These are phyloP conservation scores for Phaffia rhodozyma DNA, from an alignment of 1,284 basidiomycete species.

Conservation along the genomic window DNA sequence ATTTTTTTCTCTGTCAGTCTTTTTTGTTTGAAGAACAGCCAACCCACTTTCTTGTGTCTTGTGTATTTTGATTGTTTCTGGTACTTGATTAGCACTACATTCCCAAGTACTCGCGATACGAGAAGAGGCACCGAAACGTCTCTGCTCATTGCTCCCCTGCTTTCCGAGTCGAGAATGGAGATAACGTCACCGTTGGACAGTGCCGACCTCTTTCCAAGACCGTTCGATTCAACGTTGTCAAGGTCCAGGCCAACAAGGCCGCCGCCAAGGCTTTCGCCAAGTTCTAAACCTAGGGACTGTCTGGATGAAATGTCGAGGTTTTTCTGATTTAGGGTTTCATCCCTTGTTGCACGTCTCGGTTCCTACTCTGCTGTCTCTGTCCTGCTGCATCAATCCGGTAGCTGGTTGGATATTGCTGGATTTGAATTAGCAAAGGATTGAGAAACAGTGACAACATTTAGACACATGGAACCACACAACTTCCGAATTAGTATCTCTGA, in stretches of 20 bases:
- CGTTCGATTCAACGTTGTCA: slow-evolving; percentile 94
- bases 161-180: slow-evolving; percentile 91
- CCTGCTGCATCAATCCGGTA: no score
- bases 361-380: no score
- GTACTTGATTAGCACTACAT: slow-evolving; percentile 37
- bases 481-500: no score
- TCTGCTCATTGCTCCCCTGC: slow-evolving; percentile 94
- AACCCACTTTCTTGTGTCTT: background rate
- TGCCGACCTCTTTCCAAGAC: slow-evolving; percentile 99
- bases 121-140: slow-evolving; percentile 97
- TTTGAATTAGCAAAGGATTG: no score
- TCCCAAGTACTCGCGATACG: slow-evolving; percentile 97
- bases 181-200: slow-evolving; percentile 94
- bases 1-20: background rate
- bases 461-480: no score
- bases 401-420: no score
- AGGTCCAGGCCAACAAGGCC: slow-evolving; percentile 67
- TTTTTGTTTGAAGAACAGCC: background rate
- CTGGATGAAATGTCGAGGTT: no score
- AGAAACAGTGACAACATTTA: no score
- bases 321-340: no score
- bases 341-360: no score
- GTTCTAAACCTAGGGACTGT: slow-evolving; percentile 46
- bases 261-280: slow-evolving; percentile 72
- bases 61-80: background rate